These are phyloP conservation scores for Boletus tylopilopsis DNA, from an alignment of 768 basidiomycete species.

Conservation along the genomic window DNA sequence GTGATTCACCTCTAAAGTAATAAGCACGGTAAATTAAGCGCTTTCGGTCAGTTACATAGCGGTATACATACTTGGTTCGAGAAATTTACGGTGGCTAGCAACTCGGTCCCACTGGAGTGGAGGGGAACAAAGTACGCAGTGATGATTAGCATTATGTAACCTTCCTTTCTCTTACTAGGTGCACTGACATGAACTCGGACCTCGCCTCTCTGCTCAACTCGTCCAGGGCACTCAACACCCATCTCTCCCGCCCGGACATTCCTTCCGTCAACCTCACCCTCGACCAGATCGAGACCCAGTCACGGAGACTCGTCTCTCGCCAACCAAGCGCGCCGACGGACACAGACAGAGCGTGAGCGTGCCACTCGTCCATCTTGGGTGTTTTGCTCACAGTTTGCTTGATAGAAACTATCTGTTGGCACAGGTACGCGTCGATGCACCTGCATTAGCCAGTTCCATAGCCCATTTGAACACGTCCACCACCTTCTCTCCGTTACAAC, in stretches of 20 bases:
- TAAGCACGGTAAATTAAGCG: no score
- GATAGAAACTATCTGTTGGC: slow-evolving; percentile 86
- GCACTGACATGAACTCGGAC: no score
- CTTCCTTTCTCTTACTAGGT: no score
- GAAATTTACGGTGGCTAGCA: no score
- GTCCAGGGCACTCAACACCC: slow-evolving; percentile 71
- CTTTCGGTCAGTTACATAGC: no score
- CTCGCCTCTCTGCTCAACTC: no score
- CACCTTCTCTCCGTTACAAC: slow-evolving; percentile 87
- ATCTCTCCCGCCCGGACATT: slow-evolving; percentile 74
- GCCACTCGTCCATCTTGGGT: slow-evolving; percentile 5
- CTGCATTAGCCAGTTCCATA: slow-evolving; percentile 80
- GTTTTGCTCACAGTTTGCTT: slow-evolving; percentile 2
- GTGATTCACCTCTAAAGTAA: no score
- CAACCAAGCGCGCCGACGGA: slow-evolving; percentile 63
- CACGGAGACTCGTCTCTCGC: slow-evolving; percentile 74
- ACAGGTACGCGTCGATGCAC: slow-evolving; percentile 89
- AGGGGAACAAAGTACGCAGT: no score
- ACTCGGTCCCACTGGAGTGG: no score
- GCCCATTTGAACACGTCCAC: slow-evolving; percentile 76
- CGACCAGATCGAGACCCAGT: slow-evolving; percentile 94
- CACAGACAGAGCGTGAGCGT: slow-evolving; percentile 68
- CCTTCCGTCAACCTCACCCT: slow-evolving; percentile 87
- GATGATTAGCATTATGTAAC: no score
- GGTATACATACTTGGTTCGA: no score